A percentile compares a stretch with the other conserved stretches of the same genome.
Evolutionary conservation across 352 stramenopile species (phyloP).

Genomic region (Peronospora farinosa): DNA sequence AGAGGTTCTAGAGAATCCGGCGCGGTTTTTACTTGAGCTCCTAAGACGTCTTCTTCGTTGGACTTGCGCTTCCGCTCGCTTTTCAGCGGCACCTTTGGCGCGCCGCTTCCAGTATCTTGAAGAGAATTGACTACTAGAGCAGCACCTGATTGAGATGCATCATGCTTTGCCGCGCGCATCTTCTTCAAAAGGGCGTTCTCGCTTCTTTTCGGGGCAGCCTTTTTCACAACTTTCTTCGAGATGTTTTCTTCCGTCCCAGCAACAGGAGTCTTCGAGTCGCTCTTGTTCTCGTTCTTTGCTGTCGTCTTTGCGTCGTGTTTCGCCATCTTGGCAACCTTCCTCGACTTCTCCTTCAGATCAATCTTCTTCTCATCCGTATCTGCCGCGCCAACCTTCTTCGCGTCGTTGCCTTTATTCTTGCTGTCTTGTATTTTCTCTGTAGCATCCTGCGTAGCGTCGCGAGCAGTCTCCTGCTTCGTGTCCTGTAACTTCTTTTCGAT

Average conservation of each 20-base stretch:
- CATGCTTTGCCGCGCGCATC: conserved; percentile 29
- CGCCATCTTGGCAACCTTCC: conserved; percentile 10
- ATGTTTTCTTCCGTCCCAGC: conserved; percentile 5
- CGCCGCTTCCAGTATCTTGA: conserved; percentile 5
- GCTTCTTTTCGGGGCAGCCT: conserved; percentile 24
- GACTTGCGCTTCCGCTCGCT: conserved; percentile 21
- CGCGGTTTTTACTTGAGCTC: conserved; percentile 2
- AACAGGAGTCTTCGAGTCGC: conserved; percentile 6
- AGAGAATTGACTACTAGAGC: conserved; percentile 20
- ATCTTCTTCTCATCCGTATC: conserved; percentile 4
- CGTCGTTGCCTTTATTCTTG: background rate
- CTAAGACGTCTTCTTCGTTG: conserved; percentile 12
- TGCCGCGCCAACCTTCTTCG: conserved; percentile 6
- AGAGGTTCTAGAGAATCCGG: conserved; percentile 13
- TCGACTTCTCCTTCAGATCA: conserved; percentile 9
- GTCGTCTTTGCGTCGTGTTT: conserved; percentile 9
- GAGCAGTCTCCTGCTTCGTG: conserved; percentile 10
- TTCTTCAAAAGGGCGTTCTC: conserved; percentile 28
- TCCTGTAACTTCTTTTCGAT: conserved; percentile 10
- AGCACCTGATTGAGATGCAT: conserved; percentile 20
- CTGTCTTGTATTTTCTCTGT: conserved; percentile 12
- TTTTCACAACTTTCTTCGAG: conserved; percentile 14
- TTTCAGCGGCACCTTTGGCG: conserved; percentile 6
- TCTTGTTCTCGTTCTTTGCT: conserved; percentile 10
- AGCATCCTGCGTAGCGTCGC: background rate